Conservation (phyloP, 768 basidiomycete genomes). For the Suillus clintonianus region DNA sequence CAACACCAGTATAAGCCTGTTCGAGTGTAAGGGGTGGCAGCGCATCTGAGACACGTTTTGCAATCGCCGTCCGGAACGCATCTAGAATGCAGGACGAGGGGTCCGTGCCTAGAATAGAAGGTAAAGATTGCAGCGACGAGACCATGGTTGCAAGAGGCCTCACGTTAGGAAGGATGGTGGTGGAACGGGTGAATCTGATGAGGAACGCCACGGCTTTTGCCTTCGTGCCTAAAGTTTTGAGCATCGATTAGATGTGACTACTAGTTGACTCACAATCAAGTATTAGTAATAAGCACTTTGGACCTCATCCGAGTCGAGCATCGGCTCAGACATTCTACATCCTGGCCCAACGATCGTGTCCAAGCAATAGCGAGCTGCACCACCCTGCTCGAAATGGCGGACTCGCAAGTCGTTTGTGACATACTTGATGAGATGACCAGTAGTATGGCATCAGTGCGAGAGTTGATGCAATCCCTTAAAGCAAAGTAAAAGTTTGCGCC, state of each 20-base stretch:
- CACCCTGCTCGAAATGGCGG: constrained; percentile 14
- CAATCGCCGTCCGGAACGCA: constrained; percentile 80
- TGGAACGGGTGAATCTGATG: neutral
- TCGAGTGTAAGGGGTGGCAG: constrained; percentile 68
- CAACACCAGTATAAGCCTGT: constrained; percentile 81
- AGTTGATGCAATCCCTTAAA: constrained; percentile 52
- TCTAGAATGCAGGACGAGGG: constrained; percentile 71
- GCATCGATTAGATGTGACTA: neutral
- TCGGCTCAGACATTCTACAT: too few relatives aligned
- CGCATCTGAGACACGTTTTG: constrained; percentile 66
- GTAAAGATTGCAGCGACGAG: constrained; percentile 39
- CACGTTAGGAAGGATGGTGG: neutral
- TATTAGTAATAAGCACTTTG: too few relatives aligned
- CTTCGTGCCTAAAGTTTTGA: neutral
- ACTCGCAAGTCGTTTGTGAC: constrained; percentile 22
- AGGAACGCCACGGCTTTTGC: neutral
- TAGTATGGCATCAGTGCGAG: constrained; percentile 62
- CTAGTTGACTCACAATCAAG: too few relatives aligned
- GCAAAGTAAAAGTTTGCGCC: constrained; percentile 47
- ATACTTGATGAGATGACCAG: constrained; percentile 57
- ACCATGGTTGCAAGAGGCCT: constrained; percentile 21
- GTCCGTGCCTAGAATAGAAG: constrained; percentile 50
- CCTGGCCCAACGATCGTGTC: neutral
- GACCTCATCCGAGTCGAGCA: too few relatives aligned
- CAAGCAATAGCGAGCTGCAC: neutral